phyloP scores from a whole-genome alignment of 1,284 basidiomycete genomes.

The Phaffia rhodozyma region DNA sequence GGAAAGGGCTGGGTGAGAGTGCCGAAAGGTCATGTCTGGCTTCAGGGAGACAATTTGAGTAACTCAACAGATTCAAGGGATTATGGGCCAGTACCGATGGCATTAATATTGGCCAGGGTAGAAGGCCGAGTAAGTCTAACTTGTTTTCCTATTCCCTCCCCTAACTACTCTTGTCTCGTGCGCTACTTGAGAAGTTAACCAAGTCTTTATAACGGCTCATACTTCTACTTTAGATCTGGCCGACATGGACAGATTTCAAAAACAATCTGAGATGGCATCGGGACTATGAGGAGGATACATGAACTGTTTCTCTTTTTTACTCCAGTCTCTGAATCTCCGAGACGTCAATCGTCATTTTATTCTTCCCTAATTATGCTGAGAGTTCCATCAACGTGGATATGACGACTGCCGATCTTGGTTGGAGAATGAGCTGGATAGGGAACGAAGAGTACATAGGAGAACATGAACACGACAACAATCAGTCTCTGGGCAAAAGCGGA shows the following conservation, averaged over 20 bases:
- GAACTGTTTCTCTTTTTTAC: not conserved
- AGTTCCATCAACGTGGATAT: too few relatives aligned
- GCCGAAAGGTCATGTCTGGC: slow-evolving; percentile 80
- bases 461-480: too few relatives aligned
- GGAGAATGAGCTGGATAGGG: too few relatives aligned
- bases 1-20: slow-evolving; percentile 53
- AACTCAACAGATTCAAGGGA: slow-evolving; percentile 74
- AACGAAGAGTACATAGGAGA: too few relatives aligned
- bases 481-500: too few relatives aligned
- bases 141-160: too few relatives aligned
- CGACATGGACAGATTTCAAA: not conserved
- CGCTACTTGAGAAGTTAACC: not conserved
- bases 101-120: slow-evolving; percentile 63
- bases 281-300: not conserved
- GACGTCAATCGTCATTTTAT: too few relatives aligned
- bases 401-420: too few relatives aligned
- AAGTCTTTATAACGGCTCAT: not conserved
- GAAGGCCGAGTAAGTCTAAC: slow-evolving; percentile 52
- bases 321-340: too few relatives aligned
- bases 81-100: slow-evolving; percentile 85
- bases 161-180: too few relatives aligned
- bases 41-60: slow-evolving; percentile 77
- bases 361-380: too few relatives aligned
- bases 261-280: not conserved
- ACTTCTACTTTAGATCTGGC: not conserved